Conservation (phyloP, 225 moss, liverwort and hornwort genomes). For the Pseudoscleropodium purum region DNA sequence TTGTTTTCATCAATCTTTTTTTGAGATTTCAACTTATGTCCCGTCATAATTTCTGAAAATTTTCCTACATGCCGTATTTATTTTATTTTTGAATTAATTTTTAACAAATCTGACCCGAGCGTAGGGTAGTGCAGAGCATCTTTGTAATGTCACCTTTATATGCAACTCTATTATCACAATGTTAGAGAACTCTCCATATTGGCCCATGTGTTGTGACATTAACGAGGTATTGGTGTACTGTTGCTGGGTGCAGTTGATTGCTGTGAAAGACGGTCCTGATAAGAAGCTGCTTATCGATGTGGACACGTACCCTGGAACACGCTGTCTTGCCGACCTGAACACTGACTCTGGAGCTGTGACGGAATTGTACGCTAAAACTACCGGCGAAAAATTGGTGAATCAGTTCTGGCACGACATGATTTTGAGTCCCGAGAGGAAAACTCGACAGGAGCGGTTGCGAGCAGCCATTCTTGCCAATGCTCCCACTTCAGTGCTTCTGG, state of each 20-base stretch:
- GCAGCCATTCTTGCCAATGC: constrained; percentile 21
- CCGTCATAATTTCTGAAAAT: no score
- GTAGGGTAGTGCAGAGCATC: no score
- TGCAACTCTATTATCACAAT: not conserved
- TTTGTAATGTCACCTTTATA: not conserved
- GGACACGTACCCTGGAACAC: constrained; percentile 33
- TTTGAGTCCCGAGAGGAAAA: constrained; percentile 13
- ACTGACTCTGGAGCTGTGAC: constrained; percentile 37
- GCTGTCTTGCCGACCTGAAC: constrained; percentile 36
- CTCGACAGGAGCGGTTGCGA: constrained; percentile 21
- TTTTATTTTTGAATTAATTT: no score
- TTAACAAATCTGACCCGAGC: no score
- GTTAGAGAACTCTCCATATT: not conserved
- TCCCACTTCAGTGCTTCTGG: constrained; percentile 14
- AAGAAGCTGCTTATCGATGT: constrained; percentile 57
- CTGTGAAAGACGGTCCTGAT: constrained; percentile 42
- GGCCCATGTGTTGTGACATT: not conserved
- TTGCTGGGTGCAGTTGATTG: constrained; percentile 52
- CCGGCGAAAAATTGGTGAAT: not conserved
- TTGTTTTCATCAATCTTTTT: no score
- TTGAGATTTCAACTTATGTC: no score
- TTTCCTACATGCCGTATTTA: no score
- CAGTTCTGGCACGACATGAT: constrained; percentile 45
- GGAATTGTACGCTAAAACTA: constrained; percentile 29
- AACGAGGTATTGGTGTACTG: not conserved